These are phyloP conservation scores for Ophiostoma perfectum DNA, from an alignment of 2,329 filamentous ascomycete species.

Conservation along the genomic window DNA sequence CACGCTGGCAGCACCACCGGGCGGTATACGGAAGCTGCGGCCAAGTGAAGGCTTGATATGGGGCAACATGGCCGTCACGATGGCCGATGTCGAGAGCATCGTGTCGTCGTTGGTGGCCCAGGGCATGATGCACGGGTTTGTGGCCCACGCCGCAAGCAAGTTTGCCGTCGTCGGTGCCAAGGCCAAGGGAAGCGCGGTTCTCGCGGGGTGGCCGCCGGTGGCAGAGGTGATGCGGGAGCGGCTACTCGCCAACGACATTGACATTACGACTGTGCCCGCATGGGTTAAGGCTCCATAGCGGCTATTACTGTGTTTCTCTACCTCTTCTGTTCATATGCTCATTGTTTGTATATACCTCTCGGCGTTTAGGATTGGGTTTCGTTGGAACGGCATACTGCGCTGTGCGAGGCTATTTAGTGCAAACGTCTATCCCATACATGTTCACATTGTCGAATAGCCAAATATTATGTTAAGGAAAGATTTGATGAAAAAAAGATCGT, in stretches of 20 bases:
- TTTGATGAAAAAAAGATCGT: conserved; percentile 4
- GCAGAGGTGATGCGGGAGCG: conserved; percentile 62
- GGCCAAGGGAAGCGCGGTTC: conserved; percentile 56
- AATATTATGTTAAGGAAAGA: too few species aligned
- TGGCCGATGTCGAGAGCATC: conserved; percentile 68
- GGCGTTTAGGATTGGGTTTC: background rate
- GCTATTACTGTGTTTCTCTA: background rate
- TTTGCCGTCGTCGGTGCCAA: conserved; percentile 80
- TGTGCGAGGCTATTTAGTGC: background rate
- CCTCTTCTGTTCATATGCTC: background rate
- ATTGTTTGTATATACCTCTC: conserved; percentile 16
- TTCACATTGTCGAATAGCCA: too few species aligned
- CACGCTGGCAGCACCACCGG: conserved; percentile 44
- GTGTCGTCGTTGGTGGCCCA: conserved; percentile 73
- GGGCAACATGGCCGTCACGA: conserved; percentile 55
- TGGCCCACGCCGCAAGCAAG: conserved; percentile 68
- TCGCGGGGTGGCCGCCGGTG: conserved; percentile 69
- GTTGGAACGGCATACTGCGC: background rate
- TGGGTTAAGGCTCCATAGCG: conserved; percentile 31
- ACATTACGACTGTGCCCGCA: conserved; percentile 38
- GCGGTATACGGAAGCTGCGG: conserved; percentile 44
- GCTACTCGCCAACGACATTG: conserved; percentile 54
- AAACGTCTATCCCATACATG: background rate
- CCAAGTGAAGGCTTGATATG: conserved; percentile 58
- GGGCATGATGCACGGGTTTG: conserved; percentile 75